Base-by-base conservation (phyloP, 768 basidiomycete species). In the Psilocybe azurescens region DNA sequence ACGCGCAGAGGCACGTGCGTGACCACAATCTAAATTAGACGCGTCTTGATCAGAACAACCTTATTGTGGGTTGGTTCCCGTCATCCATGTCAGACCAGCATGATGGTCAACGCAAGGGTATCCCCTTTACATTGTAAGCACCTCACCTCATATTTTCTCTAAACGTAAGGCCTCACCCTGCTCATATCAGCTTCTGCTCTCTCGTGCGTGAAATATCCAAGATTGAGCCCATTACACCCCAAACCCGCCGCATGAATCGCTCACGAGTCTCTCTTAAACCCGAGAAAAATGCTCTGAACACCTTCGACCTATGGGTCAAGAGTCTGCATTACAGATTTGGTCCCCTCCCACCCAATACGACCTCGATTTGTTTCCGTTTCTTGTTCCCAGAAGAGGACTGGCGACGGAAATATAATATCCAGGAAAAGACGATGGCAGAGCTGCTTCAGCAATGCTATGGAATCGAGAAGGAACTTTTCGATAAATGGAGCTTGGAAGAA, bases 381-480 rank as follows among this genome's bases (percentile, higher is more conserved):
- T 76, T 97, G n/a, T 96, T 95, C 69, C 94, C 95, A 0, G 89
- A 95, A 62, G 87, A 93, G 59, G 93, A 95, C 62, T 67, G 77
- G 1, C 74, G 82, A 14, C 80, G 95, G 24, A 86, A 86, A 72
- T 96, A 89, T 67, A 85, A 86, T 36, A 78, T 95, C 69, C 86
- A 90, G 70, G 93, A 95, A 76, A 75, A 78, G 13, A 81, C 75
- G 36, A 79, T 96, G 18, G 81, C 83, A 1, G 70, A 75, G 10
- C 72, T 80, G 30, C 77, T 96, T 0, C 78, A 79, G 1, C 77
- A 85, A 18, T 79, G 79, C 47, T 78, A 84, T 60, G 81, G 82
- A 50, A 67, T 83, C 4, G 53, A 75, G 36, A 53, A 67, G 56
- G 60, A 70, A 39, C 62, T 58, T 51, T 68, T 78, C 73, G 67